Evolutionary conservation across 345 rosid genomes (phyloP), one percentile per base, ranked within the genome.

Genomic region (Brassica juncea): DNA sequence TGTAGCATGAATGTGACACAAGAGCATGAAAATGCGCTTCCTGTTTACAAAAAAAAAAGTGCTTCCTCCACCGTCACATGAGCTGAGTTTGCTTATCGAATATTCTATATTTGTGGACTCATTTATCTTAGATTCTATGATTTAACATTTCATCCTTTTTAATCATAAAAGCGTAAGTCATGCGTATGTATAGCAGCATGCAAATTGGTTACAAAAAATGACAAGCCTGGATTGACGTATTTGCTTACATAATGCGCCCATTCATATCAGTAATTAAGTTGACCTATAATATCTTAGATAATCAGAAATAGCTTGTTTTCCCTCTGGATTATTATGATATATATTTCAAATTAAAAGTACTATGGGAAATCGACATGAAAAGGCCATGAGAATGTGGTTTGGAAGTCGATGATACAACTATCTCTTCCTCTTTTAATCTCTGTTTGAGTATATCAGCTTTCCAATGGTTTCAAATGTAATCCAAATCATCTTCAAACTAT

Each of bases 181-280:
- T 73, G 77, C 70, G n/a, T 57, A 57, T 62, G 65, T 28, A 28
- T 30, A 71, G 70, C 77, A 73, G 77, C 69, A 73, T 73, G 70
- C 69, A 44, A 28, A 25, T 28, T 73, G 44, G 2, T 62, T 62
- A 8, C 9, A 57, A 4, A 55, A 25, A 27, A 72, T 39, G 68
- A 66, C 39, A 60, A 16, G 49, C 14, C 49, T 71, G 39, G 6
- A 72, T 28, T 61, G 68, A 62, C 68, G 76, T 72, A 62, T 44
- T 62, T n/a, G 69, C 42, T 72, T 39, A 27, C 58, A 39, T 72
- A 23, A 34, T 21, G 34, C 35, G 14, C 7, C n/a, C 28, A 52
- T 30, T 70, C 72, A 68, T 28, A 27, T 59, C 32, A 30, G 6
- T 32, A 6, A 52, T 5, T 52, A 52, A 1, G 7, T 52, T 15